A percentile compares a stretch with the other conserved stretches of the same genome.
Evolutionary conservation across 495 filamentous ascomycete species (phyloP).

Genomic region (Neohortaea acidophila): DNA sequence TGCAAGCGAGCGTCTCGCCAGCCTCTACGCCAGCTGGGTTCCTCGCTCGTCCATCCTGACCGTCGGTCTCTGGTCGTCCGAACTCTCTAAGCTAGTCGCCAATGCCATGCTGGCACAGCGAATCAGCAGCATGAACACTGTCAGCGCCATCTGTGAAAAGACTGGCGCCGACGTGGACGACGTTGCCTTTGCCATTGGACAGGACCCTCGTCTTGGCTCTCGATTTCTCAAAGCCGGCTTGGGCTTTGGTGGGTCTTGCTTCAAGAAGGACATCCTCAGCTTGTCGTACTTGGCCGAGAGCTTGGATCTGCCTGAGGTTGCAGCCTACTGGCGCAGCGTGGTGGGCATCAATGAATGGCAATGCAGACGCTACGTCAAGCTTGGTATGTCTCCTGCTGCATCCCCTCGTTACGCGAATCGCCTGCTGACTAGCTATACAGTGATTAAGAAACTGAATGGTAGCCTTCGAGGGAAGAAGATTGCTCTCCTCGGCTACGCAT

Average conservation of each 20-base stretch:
- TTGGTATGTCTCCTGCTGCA: too few relatives aligned
- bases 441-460: conserved; percentile 52
- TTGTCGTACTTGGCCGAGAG: conserved; percentile 60
- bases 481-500: conserved; percentile 60
- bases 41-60: conserved; percentile 44
- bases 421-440: too few relatives aligned
- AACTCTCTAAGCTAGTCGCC: conserved; percentile 64
- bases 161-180: conserved; percentile 65
- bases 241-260: conserved; percentile 55
- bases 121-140: conserved; percentile 67
- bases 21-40: conserved; percentile 61
- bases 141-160: conserved; percentile 44
- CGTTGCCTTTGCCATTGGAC: conserved; percentile 51
- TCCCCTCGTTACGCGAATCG: too few relatives aligned
- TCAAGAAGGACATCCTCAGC: conserved; percentile 69
- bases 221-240: conserved; percentile 64
- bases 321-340: conserved; percentile 60
- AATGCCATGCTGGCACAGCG: conserved; percentile 73
- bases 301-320: conserved; percentile 54
- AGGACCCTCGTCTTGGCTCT: conserved; percentile 54
- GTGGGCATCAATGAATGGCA: conserved; percentile 67
- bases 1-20: conserved; percentile 47
- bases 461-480: conserved; percentile 58
- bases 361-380: conserved; percentile 47
- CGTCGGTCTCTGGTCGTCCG: conserved; percentile 65